Evolutionary conservation across 1,139 yeast species (phyloP).

Genomic region (Yamadazyma epiphylla): DNA sequence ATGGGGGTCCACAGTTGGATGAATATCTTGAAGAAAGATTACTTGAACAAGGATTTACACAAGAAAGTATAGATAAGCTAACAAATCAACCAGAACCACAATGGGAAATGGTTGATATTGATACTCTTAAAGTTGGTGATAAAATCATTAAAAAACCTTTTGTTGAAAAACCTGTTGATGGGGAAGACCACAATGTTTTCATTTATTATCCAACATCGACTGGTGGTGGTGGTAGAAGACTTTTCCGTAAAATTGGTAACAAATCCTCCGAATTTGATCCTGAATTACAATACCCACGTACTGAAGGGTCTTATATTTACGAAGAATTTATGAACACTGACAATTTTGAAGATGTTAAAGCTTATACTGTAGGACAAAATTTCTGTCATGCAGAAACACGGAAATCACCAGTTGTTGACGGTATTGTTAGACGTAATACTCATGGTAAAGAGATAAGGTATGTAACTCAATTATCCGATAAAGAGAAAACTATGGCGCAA

Average conservation of each 20-base stretch:
- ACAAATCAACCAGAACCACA: slow-evolving; percentile 70
- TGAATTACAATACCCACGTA: slow-evolving; percentile 65
- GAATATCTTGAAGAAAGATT: slow-evolving; percentile 48
- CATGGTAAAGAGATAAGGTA: slow-evolving; percentile 96
- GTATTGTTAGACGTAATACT: slow-evolving; percentile 93
- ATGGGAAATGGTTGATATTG: slow-evolving; percentile 89
- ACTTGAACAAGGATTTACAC: slow-evolving; percentile 32
- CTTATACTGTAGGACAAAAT: slow-evolving; percentile 88
- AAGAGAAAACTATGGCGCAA: slow-evolving; percentile 77
- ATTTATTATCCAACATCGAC: slow-evolving; percentile 83
- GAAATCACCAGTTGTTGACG: slow-evolving; percentile 98
- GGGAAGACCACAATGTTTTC: slow-evolving; percentile 96
- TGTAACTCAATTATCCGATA: slow-evolving; percentile 71
- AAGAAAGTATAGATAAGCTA: slow-evolving; percentile 49
- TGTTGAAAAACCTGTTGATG: slow-evolving; percentile 98
- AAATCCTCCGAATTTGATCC: slow-evolving; percentile 97
- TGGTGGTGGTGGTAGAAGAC: slow-evolving; percentile 96
- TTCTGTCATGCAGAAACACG: slow-evolving; percentile 98
- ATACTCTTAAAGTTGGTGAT: slow-evolving; percentile 79
- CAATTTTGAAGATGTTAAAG: slow-evolving; percentile 97
- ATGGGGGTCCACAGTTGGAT: slow-evolving; percentile 92
- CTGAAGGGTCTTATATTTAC: slow-evolving; percentile 88
- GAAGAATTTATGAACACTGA: slow-evolving; percentile 98
- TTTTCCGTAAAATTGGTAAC: slow-evolving; percentile 95
- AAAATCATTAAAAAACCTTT: slow-evolving; percentile 75